Percentiles rank a stretch among this genome's conserved stretches.
Evolutionary conservation across 2,329 filamentous ascomycete species (phyloP).

Genomic region (Fusarium sp.): DNA sequence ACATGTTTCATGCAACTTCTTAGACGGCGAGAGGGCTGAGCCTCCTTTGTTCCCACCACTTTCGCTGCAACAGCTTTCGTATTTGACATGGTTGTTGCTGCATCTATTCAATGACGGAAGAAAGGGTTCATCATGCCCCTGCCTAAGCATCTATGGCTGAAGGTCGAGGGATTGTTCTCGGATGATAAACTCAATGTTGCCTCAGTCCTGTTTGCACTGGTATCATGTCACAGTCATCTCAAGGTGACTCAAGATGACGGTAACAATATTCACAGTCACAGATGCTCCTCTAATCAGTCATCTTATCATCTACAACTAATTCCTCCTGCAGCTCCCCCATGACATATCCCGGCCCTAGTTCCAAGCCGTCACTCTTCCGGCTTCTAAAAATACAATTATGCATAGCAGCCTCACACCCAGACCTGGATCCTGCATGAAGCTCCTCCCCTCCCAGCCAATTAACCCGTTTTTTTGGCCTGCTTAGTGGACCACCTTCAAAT

Average conservation of each 20-base stretch:
- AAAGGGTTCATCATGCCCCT: background rate
- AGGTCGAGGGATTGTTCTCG: conserved; percentile 1
- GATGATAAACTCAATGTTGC: conserved; percentile 1
- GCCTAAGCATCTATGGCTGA: background rate
- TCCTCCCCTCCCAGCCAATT: conserved; percentile 35
- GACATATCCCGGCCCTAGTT: conserved; percentile 27
- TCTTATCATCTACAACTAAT: background rate
- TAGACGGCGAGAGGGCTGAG: conserved; percentile 19
- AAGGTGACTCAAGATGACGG: background rate
- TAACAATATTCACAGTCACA: background rate
- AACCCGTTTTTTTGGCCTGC: conserved; percentile 24
- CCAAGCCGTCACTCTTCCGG: conserved; percentile 11
- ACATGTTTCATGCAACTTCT: conserved; percentile 23
- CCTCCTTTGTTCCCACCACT: conserved; percentile 34
- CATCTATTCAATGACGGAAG: background rate
- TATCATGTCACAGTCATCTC: background rate
- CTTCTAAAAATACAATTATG: conserved; percentile 46
- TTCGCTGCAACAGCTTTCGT: conserved; percentile 38
- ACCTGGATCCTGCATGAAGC: conserved; percentile 41
- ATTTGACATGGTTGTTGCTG: conserved; percentile 22
- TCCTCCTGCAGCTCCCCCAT: conserved; percentile 5
- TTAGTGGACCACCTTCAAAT: conserved; percentile 30
- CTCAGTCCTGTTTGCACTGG: background rate
- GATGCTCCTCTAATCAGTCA: background rate
- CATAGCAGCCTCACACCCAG: conserved; percentile 40